phyloP scores from a whole-genome alignment of 2,329 filamentous ascomycete species.

The Cercospora sp. region DNA sequence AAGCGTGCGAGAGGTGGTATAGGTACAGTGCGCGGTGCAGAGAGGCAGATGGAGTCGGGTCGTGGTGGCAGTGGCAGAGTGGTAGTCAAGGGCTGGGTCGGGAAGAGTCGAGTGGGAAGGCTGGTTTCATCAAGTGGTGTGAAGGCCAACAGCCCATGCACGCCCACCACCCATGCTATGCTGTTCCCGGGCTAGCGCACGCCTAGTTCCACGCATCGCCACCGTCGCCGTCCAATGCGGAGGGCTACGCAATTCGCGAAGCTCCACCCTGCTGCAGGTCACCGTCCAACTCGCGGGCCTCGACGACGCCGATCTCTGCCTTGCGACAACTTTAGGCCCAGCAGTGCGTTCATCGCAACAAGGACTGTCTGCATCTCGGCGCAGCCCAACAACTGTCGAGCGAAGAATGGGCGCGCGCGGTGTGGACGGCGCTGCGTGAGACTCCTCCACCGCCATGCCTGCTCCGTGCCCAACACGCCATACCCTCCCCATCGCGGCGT shows the following conservation, averaged over 20 bases:
- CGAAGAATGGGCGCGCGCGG: neutral
- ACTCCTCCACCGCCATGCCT: neutral
- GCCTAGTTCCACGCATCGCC: neutral
- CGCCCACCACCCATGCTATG: neutral
- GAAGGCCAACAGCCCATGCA: neutral
- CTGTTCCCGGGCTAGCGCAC: neutral
- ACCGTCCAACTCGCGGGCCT: slow-evolving; percentile 5
- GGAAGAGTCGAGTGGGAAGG: neutral
- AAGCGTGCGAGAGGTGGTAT: neutral
- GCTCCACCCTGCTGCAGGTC: slow-evolving; percentile 4
- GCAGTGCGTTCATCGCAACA: slow-evolving; percentile 1
- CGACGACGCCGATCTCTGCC: slow-evolving; percentile 5
- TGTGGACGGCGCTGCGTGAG: neutral
- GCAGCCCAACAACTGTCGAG: neutral
- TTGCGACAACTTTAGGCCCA: slow-evolving; percentile 2
- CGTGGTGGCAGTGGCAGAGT: neutral
- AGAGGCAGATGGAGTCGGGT: neutral
- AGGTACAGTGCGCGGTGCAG: neutral
- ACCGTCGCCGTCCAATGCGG: neutral
- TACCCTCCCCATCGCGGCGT: neutral
- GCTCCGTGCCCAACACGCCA: neutral
- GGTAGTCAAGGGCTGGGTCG: neutral
- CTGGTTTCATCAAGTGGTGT: neutral
- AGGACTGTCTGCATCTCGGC: neutral
- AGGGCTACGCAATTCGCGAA: neutral